Evolutionary conservation across 2,329 filamentous ascomycete species (phyloP), one percentile per base, ranked within the genome.

Genomic region (Paracoccidioides lutzii): DNA sequence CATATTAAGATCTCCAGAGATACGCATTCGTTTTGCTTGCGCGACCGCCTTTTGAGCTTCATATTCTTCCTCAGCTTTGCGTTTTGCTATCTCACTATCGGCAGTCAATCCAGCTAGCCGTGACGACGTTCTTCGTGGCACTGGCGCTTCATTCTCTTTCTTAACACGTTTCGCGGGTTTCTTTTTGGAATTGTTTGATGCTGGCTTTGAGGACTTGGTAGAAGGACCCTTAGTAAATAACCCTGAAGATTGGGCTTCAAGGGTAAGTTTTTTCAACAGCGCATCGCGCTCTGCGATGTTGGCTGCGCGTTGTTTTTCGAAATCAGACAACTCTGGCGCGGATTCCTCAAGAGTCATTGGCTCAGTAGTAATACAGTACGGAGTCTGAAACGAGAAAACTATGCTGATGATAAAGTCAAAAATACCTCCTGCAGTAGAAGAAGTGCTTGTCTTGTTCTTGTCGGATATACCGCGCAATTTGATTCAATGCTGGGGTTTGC

Each of bases 231-330:
- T 76, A 1, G 73, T 65, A 48, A 84, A 87, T 9, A 86, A 75
- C n/a, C 85, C 85, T 0, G 88, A 83, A 0, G 85, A 80, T 2
- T 82, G 81, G 1, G 80, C 78, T 64, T 83, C 80, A 61, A 81
- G 74, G 40, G 86, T 84, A 0, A 95, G 80, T 58, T 90, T 85
- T 58, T 87, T 87, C 0, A 96, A 72, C 0, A 95, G 78, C 67
- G 85, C 88, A 69, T 91, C 85, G 63, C 94, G 93, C 54, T 87
- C 84, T 0, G 85, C 88, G 43, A 95, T 94, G 62, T 95, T 95
- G 58, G 90, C 88, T 14, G 88, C 80, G 0, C 90, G 80, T 62
- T 88, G 83, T 64, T 84, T 83, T 76, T 95, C 90, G 70, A 95
- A 96, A 42, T 89, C 88, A 70, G 87, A 94, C 63, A 94, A 75